These are phyloP conservation scores for Didymella pinodella DNA, from an alignment of 2,329 filamentous ascomycete genomes.

Conservation along the genomic window DNA sequence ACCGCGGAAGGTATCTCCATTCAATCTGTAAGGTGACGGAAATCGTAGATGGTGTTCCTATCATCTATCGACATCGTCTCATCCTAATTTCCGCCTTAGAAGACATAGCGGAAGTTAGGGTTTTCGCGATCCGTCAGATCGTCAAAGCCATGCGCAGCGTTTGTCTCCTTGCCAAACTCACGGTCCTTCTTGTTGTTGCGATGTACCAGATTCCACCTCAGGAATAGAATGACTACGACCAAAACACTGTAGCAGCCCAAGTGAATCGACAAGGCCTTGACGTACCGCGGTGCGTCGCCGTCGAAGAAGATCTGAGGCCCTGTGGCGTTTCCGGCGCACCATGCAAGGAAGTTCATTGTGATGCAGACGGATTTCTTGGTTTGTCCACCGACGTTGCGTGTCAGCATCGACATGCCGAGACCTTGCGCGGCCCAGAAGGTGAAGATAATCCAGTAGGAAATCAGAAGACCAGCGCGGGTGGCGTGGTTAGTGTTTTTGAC, in stretches of 20 bases:
- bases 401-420: slow-evolving; percentile 71
- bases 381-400: slow-evolving; percentile 74
- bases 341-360: slow-evolving; percentile 74
- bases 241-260: slow-evolving; percentile 72
- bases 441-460: slow-evolving; percentile 78
- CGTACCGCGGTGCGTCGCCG: slow-evolving; percentile 69
- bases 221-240: slow-evolving; percentile 63
- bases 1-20: background rate
- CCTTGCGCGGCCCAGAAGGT: slow-evolving; percentile 81
- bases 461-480: slow-evolving; percentile 71
- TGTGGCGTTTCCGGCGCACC: slow-evolving; percentile 73
- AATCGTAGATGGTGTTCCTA: slow-evolving; percentile 7
- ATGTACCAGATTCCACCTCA: slow-evolving; percentile 65
- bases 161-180: slow-evolving; percentile 45
- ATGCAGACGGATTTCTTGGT: slow-evolving; percentile 76
- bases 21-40: background rate
- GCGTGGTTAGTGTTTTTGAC: slow-evolving; percentile 65
- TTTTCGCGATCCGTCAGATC: slow-evolving; percentile 71
- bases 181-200: slow-evolving; percentile 68
- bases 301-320: slow-evolving; percentile 56
- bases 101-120: slow-evolving; percentile 65
- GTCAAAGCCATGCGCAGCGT: slow-evolving; percentile 62
- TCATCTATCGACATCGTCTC: background rate
- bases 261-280: slow-evolving; percentile 73
- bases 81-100: slow-evolving; percentile 19